phyloP scores from a whole-genome alignment of 2,329 filamentous ascomycete genomes.

The Pezicula neosporulosa region DNA sequence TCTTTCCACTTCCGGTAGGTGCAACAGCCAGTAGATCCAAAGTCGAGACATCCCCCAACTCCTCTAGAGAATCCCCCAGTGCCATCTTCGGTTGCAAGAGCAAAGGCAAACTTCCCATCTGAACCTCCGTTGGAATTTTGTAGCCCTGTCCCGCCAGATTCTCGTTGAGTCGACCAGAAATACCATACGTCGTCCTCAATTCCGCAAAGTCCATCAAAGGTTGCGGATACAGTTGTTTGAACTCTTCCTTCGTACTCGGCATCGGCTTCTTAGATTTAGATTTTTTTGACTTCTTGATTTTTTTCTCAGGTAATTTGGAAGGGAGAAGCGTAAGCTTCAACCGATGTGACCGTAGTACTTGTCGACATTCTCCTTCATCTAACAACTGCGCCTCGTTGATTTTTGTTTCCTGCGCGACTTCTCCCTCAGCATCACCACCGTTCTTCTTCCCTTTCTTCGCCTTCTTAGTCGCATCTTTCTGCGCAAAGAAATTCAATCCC shows the following conservation, averaged over 20 bases:
- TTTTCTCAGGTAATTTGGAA: slow-evolving; percentile 36
- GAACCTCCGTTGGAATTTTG: slow-evolving; percentile 85
- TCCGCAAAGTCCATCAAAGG: slow-evolving; percentile 76
- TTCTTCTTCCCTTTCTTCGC: slow-evolving; percentile 10
- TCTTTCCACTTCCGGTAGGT: slow-evolving; percentile 96
- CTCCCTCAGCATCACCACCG: slow-evolving; percentile 10
- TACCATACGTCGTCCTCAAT: slow-evolving; percentile 66
- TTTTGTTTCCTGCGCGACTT: slow-evolving; percentile 1
- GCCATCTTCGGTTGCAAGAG: slow-evolving; percentile 58
- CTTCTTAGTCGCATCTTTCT: slow-evolving; percentile 31
- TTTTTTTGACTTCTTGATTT: slow-evolving; percentile 45
- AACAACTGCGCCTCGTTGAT: slow-evolving; percentile 33
- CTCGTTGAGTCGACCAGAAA: slow-evolving; percentile 68
- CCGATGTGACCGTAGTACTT: slow-evolving; percentile 74
- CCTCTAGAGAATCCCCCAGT: slow-evolving; percentile 34
- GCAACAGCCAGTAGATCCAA: slow-evolving; percentile 85
- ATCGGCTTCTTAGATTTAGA: slow-evolving; percentile 52
- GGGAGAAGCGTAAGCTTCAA: slow-evolving; percentile 80
- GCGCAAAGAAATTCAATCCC: slow-evolving; percentile 55
- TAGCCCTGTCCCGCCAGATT: slow-evolving; percentile 87
- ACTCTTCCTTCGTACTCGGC: slow-evolving; percentile 42
- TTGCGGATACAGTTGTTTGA: slow-evolving; percentile 68
- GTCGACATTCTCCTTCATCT: slow-evolving; percentile 68
- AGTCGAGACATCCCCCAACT: slow-evolving; percentile 18
- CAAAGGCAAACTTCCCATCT: slow-evolving; percentile 80